Evolutionary conservation across 139 green algal species (phyloP).

Genomic region (Micractinium conductrix): DNA sequence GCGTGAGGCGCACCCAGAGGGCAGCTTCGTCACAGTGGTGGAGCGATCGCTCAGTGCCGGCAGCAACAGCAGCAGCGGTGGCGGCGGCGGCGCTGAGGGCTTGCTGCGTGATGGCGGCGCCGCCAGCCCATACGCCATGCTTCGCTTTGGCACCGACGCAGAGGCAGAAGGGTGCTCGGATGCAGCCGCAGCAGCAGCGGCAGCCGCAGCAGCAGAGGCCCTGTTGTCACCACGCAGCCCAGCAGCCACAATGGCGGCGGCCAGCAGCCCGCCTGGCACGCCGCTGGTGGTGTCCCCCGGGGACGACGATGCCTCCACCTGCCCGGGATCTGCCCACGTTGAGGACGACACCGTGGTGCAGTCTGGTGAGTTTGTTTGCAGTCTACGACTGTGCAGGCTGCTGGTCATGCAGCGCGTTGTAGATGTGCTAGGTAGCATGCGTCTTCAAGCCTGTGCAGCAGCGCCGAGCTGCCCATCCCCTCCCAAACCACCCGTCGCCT

Average conservation of each 20-base stretch:
- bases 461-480: no score
- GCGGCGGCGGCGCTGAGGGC: neutral
- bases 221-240: neutral
- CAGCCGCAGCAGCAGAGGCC: neutral
- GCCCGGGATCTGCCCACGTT: slow-evolving; percentile 23
- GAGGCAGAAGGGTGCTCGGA: neutral
- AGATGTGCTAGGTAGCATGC: no score
- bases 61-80: neutral
- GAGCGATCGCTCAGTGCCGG: neutral
- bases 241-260: neutral
- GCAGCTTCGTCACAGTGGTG: no score
- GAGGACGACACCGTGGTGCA: slow-evolving; percentile 22
- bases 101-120: neutral
- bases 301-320: neutral
- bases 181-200: neutral
- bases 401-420: no score
- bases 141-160: neutral
- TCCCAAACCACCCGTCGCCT: no score
- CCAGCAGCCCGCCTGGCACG: slow-evolving; percentile 16
- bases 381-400: no score
- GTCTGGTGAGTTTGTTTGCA: neutral
- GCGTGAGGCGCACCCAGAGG: neutral
- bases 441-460: no score
- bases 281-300: neutral
- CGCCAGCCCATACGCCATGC: no score